Base-by-base conservation (phyloP, 768 basidiomycete species). In the Macrolepiota albuminosa region DNA sequence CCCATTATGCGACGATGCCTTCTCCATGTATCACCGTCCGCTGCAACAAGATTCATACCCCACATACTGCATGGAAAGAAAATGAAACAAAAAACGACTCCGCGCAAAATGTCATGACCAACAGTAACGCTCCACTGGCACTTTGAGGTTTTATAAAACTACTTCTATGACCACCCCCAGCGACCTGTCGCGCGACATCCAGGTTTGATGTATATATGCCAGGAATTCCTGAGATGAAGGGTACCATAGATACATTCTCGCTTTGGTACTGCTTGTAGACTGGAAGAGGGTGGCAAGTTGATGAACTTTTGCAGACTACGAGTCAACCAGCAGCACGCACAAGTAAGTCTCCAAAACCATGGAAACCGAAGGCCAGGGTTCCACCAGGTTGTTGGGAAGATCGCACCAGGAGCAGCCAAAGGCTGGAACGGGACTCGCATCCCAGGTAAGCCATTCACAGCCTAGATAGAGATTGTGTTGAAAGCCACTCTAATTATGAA, bases 21-120 rank as follows among this genome's bases (percentile, higher is more conserved):
- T 54, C 77, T 73, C 78, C 80, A 82, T 3, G 65, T 68, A 7
- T 79, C 76, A 4, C 74, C 76, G 54, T 79, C 77, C 1, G 76
- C 71, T 8, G 78, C 73, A n/a, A 78, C 64, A 8, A 83, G 68
- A 59, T 81, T 83, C 70, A 75, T 73, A 2, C 81, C 81, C 71
- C 76, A 81, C 16, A 76, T 59, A 1, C 76, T 77, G 71, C 62
- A 72, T 61, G 13, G 73, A 55, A 49, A 54, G 47, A 67, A 16
- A 42, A 56, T 39, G 57, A 59, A 45, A 46, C 36, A 31, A 11
- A 61, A 33, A 40, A 1, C 42, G 11, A 10, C 42, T 54, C 14
- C 0, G 18, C 29, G 31, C 33, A 0, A 39, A 48, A 56, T n/a
- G 24, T 45, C 4, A 42, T 47, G 13, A 68, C 76, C 18, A 55